Base-by-base conservation (phyloP, 2,329 filamentous ascomycete genomes). In the Xylariales sp. region DNA sequence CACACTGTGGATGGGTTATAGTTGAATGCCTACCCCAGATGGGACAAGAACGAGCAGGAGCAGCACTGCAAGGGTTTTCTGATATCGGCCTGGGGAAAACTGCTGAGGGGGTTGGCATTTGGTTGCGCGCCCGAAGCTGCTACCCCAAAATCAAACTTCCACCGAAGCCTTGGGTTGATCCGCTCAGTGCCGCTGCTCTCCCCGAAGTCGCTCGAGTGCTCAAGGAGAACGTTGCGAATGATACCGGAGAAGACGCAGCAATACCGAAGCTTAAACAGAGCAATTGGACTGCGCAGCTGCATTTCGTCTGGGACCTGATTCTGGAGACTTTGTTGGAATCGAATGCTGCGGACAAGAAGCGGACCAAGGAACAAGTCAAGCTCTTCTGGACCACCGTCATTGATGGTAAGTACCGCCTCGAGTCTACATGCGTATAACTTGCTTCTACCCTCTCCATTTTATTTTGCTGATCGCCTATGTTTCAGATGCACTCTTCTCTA, bases 301-400 rank as follows among this genome's bases (percentile, higher is more conserved):
- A 94, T 74, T 97, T 97, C 78, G 93, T 93, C 0, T 97, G 95
- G 96, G 89, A 92, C 71, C 81, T 94, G 32, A 87, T 97, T 23
- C 79, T 97, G n/a, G 80, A 76, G 0, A 82, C 85, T 67, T 89
- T 85, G 70, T 71, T 82, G 32, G 78, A 81, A 59, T 73, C 77
- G 36, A 73, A 72, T 3, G 69, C 74, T 8, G 63, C 72, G 1
- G 74, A 77, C 5, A 76, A 79, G 23, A 79, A 75, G 18, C 74
- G 79, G 18, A 75, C 77, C 0, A 77, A 79, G 39, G 79, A 85
- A 28, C 81, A 84, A 14, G 94, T 97, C 76, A 84, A 86, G 55
- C 88, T 91, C 54, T 97, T 97, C 77, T 98, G 95, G 94, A 88
- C 88, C 48, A 90, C 93, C 52, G 90, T 93, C 64, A 90, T 98